These are phyloP conservation scores for Ceratobasidium sp. DNA, from an alignment of 1,284 basidiomycete species.

Conservation along the genomic window DNA sequence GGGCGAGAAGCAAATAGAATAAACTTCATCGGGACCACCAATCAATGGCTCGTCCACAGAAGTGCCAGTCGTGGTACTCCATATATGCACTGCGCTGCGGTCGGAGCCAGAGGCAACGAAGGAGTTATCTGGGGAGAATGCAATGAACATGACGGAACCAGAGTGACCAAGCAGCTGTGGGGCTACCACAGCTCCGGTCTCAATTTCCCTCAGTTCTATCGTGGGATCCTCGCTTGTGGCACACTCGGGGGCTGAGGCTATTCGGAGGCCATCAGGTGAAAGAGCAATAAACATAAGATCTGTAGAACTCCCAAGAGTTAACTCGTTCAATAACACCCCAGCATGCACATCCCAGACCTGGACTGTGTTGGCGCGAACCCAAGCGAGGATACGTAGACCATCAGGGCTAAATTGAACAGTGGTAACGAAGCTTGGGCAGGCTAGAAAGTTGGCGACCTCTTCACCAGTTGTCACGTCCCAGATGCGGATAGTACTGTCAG, in stretches of 20 bases:
- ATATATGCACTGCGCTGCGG: not conserved
- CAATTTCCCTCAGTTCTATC: constrained; percentile 36
- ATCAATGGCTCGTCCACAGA: not conserved
- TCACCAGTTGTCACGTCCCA: not conserved
- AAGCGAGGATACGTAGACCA: no score
- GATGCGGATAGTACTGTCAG: not conserved
- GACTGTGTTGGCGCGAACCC: no score
- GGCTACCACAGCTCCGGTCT: not conserved
- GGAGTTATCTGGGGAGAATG: not conserved
- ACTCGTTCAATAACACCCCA: no score
- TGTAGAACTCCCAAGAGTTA: no score
- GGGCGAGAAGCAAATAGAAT: constrained; percentile 33
- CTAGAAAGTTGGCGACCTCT: not conserved
- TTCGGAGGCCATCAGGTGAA: no score
- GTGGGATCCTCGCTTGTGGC: no score
- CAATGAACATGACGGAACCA: not conserved
- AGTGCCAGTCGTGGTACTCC: not conserved
- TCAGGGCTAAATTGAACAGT: not conserved
- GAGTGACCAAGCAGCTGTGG: not conserved
- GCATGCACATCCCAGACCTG: no score
- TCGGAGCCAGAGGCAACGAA: not conserved
- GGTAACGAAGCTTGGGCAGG: no score
- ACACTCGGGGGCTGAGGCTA: no score
- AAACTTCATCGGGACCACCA: not conserved
- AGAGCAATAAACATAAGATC: no score